phyloP scores from a whole-genome alignment of 23 red algal species.

The Chondrus crispus region DNA sequence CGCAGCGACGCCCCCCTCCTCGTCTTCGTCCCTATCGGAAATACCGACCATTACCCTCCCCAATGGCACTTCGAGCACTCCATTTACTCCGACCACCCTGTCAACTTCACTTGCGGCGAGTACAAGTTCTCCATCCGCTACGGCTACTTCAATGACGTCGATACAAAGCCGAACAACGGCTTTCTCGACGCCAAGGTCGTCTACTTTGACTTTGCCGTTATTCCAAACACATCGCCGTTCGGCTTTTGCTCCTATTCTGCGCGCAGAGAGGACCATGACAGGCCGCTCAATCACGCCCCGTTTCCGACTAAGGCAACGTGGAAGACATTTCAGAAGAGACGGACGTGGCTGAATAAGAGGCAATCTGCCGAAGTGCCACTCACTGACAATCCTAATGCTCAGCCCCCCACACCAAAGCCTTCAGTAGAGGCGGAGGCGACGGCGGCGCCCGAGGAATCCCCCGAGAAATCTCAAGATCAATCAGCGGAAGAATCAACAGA shows the following conservation, averaged over 20 bases:
- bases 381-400: too few relatives aligned
- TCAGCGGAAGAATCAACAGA: too few relatives aligned
- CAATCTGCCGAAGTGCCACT: too few relatives aligned
- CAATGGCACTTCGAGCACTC: conserved; percentile 46
- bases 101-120: conserved; percentile 31
- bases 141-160: conserved; percentile 47
- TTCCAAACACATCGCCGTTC: conserved; percentile 20
- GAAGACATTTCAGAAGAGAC: not conserved
- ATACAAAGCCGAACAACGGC: not conserved
- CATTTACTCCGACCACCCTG: not conserved
- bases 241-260: conserved; percentile 24
- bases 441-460: too few relatives aligned
- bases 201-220: conserved; percentile 45
- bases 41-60: not conserved
- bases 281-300: not conserved
- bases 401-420: too few relatives aligned
- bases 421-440: too few relatives aligned
- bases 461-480: too few relatives aligned
- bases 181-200: conserved; percentile 7
- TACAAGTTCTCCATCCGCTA: not conserved
- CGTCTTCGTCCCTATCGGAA: conserved; percentile 12
- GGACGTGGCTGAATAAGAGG: too few relatives aligned
- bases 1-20: not conserved
- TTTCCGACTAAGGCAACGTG: conserved; percentile 29
- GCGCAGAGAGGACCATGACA: not conserved